Conservation (phyloP, 2,329 filamentous ascomycete genomes). For the Phaeosphaeria sp. region DNA sequence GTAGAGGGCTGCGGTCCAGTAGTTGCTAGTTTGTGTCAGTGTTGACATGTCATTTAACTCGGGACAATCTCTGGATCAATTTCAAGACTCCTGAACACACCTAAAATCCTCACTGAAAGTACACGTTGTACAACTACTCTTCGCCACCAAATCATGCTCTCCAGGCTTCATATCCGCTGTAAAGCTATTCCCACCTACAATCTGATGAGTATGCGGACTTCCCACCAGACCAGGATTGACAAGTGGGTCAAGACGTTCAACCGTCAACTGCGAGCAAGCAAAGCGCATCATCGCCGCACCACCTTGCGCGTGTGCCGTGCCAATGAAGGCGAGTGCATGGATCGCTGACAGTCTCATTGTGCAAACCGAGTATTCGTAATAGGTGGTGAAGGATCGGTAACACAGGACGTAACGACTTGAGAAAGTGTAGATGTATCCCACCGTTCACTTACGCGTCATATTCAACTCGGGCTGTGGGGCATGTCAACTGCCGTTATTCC, state of each 20-base stretch:
- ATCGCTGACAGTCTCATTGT: not conserved
- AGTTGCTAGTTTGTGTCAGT: constrained; percentile 21
- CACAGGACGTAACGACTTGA: not conserved
- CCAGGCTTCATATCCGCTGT: constrained; percentile 29
- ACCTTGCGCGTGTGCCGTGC: constrained; percentile 3
- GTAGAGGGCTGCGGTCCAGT: constrained; percentile 42
- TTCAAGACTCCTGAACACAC: not conserved
- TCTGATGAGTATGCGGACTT: constrained; percentile 39
- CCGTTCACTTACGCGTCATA: not conserved
- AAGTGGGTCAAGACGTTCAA: constrained; percentile 37
- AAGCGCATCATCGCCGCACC: constrained; percentile 27
- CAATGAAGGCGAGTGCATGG: not conserved
- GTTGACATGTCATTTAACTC: too few relatives aligned
- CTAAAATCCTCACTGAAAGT: constrained; percentile 32
- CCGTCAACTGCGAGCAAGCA: constrained; percentile 37
- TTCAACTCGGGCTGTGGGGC: not conserved
- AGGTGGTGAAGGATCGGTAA: not conserved
- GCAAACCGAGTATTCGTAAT: too few relatives aligned
- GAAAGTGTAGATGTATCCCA: not conserved
- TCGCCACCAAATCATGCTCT: constrained; percentile 23
- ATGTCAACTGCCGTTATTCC: constrained; percentile 4
- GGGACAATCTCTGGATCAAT: not conserved
- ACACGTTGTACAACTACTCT: constrained; percentile 38
- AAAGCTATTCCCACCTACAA: constrained; percentile 38
- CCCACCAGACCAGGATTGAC: constrained; percentile 35